Conservation (phyloP, 2,329 filamentous ascomycete species). For the Talaromyces pinophilus region DNA sequence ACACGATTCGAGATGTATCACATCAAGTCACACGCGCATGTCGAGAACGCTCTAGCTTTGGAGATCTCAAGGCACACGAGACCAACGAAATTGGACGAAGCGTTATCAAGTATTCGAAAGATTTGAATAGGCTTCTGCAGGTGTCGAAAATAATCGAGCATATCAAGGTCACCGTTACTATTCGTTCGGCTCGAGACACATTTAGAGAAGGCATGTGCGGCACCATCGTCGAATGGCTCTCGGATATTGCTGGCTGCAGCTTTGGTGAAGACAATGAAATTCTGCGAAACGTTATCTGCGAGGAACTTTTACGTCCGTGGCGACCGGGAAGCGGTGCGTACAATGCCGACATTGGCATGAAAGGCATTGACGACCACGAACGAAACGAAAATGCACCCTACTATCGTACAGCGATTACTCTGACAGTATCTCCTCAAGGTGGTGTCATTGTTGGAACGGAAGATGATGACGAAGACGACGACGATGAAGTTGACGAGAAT, state of each 20-base stretch:
- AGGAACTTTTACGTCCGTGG: slow-evolving; percentile 89
- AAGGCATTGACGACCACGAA: slow-evolving; percentile 81
- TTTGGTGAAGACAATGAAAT: slow-evolving; percentile 79
- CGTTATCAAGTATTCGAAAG: slow-evolving; percentile 73
- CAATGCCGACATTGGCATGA: slow-evolving; percentile 74
- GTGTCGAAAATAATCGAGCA: slow-evolving; percentile 89
- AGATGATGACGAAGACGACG: slow-evolving; percentile 46
- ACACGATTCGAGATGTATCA: slow-evolving; percentile 87
- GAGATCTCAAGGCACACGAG: slow-evolving; percentile 75
- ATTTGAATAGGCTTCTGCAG: slow-evolving; percentile 70
- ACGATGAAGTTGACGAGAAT: slow-evolving; percentile 49
- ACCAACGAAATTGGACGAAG: slow-evolving; percentile 86
- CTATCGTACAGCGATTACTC: slow-evolving; percentile 41
- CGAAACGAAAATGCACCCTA: slow-evolving; percentile 53
- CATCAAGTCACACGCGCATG: slow-evolving; percentile 91
- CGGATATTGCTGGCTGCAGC: slow-evolving; percentile 86
- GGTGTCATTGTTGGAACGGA: slow-evolving; percentile 50
- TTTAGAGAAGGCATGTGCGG: slow-evolving; percentile 98
- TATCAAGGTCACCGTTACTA: slow-evolving; percentile 93
- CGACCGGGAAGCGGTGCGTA: slow-evolving; percentile 78
- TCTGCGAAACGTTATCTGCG: slow-evolving; percentile 78
- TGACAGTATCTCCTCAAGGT: slow-evolving; percentile 45
- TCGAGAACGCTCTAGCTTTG: slow-evolving; percentile 68
- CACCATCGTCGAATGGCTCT: slow-evolving; percentile 94
- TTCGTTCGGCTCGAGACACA: slow-evolving; percentile 88